Evolutionary conservation across 371 early-diverging fungal genomes (phyloP).

Genomic region (Mucor circinelloides): DNA sequence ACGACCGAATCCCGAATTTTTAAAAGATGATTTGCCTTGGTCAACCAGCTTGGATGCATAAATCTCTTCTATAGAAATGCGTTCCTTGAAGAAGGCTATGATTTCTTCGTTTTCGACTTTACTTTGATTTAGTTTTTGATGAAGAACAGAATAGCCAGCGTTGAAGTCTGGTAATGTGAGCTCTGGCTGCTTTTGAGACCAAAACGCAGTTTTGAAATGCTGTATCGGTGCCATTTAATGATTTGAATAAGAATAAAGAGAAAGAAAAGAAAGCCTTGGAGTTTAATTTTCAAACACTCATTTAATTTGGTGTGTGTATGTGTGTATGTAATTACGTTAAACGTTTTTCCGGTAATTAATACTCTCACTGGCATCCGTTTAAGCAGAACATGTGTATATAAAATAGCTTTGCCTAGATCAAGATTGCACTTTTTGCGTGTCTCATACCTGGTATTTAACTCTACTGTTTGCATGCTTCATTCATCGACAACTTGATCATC

Average conservation of each 20-base stretch:
- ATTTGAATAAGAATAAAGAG: neutral
- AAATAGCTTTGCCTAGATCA: too few relatives aligned
- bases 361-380: neutral
- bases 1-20: slow-evolving; percentile 63
- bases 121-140: slow-evolving; percentile 73
- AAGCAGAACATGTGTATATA: neutral
- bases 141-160: slow-evolving; percentile 62
- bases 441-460: too few relatives aligned
- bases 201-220: slow-evolving; percentile 51
- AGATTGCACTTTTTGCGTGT: too few relatives aligned
- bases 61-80: slow-evolving; percentile 65
- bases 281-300: neutral
- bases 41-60: slow-evolving; percentile 61
- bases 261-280: neutral
- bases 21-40: slow-evolving; percentile 41
- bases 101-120: slow-evolving; percentile 74
- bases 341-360: neutral
- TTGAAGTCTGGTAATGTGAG: slow-evolving; percentile 44
- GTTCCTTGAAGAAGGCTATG: slow-evolving; percentile 65
- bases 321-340: neutral
- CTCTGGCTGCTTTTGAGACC: slow-evolving; percentile 48
- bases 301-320: neutral
- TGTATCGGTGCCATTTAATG: slow-evolving; percentile 29
- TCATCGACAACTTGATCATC: too few relatives aligned
- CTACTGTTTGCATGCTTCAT: too few relatives aligned